These are phyloP conservation scores for Trichoderma oligosporum DNA, from an alignment of 2,329 filamentous ascomycete genomes.

Conservation along the genomic window DNA sequence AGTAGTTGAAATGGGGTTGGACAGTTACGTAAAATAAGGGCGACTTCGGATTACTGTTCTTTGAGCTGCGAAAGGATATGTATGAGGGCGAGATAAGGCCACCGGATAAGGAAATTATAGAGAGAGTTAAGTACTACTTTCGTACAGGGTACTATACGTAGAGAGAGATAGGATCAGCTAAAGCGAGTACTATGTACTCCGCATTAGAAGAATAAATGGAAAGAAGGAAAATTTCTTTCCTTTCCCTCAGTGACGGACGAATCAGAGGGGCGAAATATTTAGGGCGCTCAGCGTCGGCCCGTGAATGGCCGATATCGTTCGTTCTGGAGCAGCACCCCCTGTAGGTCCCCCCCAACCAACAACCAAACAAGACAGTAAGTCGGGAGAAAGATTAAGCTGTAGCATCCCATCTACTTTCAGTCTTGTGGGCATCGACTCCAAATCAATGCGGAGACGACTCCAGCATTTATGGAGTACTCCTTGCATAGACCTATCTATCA, in stretches of 20 bases:
- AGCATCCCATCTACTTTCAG: background rate
- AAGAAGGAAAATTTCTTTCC: background rate
- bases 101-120: too few species aligned
- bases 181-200: background rate
- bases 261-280: slow-evolving; percentile 20
- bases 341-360: slow-evolving; percentile 4
- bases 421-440: slow-evolving; percentile 2
- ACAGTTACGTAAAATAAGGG: slow-evolving; percentile 26
- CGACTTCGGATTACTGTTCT: slow-evolving; percentile 22
- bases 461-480: background rate
- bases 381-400: slow-evolving; percentile 18
- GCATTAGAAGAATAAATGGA: background rate
- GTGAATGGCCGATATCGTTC: slow-evolving; percentile 23
- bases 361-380: background rate
- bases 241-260: slow-evolving; percentile 15
- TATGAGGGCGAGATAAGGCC: too few species aligned
- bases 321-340: background rate
- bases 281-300: slow-evolving; percentile 23
- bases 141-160: too few species aligned
- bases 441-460: slow-evolving; percentile 11
- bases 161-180: background rate
- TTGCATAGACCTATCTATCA: background rate
- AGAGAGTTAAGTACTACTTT: too few species aligned
- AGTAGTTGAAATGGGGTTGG: background rate
- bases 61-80: too few species aligned